These are phyloP conservation scores for Candida koratica DNA, from an alignment of 805 yeast species.

Conservation along the genomic window DNA sequence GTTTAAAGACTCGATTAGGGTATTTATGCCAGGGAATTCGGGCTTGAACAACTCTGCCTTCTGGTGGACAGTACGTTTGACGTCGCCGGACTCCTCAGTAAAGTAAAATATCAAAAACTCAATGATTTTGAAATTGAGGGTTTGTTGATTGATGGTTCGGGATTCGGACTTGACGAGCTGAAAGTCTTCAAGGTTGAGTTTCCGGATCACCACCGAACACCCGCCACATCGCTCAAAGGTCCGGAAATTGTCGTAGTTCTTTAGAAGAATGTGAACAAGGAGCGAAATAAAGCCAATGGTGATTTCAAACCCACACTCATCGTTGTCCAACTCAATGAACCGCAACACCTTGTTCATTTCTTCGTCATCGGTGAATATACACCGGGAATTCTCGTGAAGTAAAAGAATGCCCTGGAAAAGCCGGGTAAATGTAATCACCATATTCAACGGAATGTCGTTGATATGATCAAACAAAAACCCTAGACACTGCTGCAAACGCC, in stretches of 20 bases:
- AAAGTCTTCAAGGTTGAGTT: conserved; percentile 25
- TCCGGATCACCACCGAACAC: conserved; percentile 46
- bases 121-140: conserved; percentile 57
- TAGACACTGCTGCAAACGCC: conserved; percentile 17
- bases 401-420: conserved; percentile 58
- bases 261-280: conserved; percentile 54
- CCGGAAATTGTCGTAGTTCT: conserved; percentile 54
- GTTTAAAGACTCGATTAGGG: conserved; percentile 32
- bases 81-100: conserved; percentile 35
- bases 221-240: conserved; percentile 57
- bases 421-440: conserved; percentile 25
- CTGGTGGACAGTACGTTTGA: conserved; percentile 19
- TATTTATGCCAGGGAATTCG: conserved; percentile 39
- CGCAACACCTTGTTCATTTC: conserved; percentile 37
- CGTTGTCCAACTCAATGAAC: conserved; percentile 19
- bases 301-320: conserved; percentile 10
- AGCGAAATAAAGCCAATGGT: conserved; percentile 45
- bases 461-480: conserved; percentile 11
- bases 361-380: conserved; percentile 39
- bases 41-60: conserved; percentile 34
- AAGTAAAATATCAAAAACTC: conserved; percentile 70
- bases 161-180: conserved; percentile 8
- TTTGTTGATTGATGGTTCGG: conserved; percentile 31
- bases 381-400: conserved; percentile 54
- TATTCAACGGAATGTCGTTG: background rate